A percentile compares a stretch with the other conserved stretches of the same genome.
Evolutionary conservation across 2,329 filamentous ascomycete genomes (phyloP).

Genomic region (Fusarium sororula): DNA sequence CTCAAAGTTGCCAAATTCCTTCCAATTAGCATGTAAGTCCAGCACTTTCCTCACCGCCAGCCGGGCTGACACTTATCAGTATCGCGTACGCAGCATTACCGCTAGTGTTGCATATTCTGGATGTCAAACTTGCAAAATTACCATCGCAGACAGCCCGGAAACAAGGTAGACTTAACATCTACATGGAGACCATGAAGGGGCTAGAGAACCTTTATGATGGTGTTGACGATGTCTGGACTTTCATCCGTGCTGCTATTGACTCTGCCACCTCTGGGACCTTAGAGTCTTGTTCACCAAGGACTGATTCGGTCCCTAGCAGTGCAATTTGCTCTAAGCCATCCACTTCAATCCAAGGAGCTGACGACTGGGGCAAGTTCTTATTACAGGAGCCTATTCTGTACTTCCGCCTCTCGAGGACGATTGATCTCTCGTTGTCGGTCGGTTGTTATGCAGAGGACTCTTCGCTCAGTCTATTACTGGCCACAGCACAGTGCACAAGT

Average conservation of each 20-base stretch:
- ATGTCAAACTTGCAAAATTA: rapidly evolving
- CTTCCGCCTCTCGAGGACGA: not conserved
- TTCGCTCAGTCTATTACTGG: not conserved
- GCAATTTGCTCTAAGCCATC: rapidly evolving
- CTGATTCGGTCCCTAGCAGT: rapidly evolving
- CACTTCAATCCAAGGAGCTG: rapidly evolving
- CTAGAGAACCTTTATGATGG: not conserved
- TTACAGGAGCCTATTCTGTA: not conserved
- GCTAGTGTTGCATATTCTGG: rapidly evolving
- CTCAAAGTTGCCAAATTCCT: conserved; percentile 10
- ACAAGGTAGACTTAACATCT: not conserved
- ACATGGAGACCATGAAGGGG: not conserved
- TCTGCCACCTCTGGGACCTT: not conserved
- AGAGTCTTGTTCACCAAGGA: not conserved
- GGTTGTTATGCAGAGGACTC: not conserved
- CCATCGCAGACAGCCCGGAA: not conserved
- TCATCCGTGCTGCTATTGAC: not conserved
- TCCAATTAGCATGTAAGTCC: conserved; percentile 18
- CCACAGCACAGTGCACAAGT: rapidly evolving
- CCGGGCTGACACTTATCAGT: not conserved
- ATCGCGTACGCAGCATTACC: not conserved
- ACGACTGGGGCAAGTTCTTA: not conserved
- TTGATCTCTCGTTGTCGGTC: not conserved
- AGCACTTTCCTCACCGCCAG: rapidly evolving
- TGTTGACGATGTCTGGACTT: not conserved